Conservation (phyloP, 495 filamentous ascomycete species). For the Tuber borchii region DNA sequence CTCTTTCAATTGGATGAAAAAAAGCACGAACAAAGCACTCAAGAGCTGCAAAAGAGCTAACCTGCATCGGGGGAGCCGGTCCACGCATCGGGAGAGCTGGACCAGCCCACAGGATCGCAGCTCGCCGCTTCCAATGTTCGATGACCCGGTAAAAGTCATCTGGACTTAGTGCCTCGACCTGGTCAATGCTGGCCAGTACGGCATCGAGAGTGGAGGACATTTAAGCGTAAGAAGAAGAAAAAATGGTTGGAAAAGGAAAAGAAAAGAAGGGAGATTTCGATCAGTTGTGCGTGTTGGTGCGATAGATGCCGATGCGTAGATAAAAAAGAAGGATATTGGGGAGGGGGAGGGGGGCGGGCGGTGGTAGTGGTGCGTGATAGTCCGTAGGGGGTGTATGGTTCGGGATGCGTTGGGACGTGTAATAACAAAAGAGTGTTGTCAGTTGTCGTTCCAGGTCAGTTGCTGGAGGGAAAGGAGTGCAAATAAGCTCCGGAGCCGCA, state of each 20-base stretch:
- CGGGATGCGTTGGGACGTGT: background rate
- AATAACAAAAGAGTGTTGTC: conserved; percentile 4
- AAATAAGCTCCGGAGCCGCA: conserved; percentile 40
- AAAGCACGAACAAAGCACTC: conserved; percentile 6
- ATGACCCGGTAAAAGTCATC: conserved; percentile 37
- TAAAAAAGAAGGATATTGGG: background rate
- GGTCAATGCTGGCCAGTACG: conserved; percentile 35
- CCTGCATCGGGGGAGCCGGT: conserved; percentile 33
- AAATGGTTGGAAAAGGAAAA: background rate
- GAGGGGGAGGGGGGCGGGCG: background rate
- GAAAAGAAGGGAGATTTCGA: background rate
- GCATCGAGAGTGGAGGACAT: conserved; percentile 34
- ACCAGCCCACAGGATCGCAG: conserved; percentile 36
- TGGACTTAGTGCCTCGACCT: conserved; percentile 33
- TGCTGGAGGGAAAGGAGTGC: conserved; percentile 23
- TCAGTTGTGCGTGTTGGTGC: background rate
- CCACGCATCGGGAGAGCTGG: conserved; percentile 34
- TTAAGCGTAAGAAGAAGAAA: conserved; percentile 15
- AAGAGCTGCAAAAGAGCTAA: conserved; percentile 4
- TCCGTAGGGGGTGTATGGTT: conserved; percentile 1
- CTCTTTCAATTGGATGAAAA: conserved; percentile 1
- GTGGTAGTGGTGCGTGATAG: background rate
- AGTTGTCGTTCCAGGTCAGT: conserved; percentile 23
- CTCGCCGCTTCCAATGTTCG: conserved; percentile 37
- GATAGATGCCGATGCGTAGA: background rate